Conservation (phyloP, 2,329 filamentous ascomycete genomes). For the Sclerotinia spermophila region DNA sequence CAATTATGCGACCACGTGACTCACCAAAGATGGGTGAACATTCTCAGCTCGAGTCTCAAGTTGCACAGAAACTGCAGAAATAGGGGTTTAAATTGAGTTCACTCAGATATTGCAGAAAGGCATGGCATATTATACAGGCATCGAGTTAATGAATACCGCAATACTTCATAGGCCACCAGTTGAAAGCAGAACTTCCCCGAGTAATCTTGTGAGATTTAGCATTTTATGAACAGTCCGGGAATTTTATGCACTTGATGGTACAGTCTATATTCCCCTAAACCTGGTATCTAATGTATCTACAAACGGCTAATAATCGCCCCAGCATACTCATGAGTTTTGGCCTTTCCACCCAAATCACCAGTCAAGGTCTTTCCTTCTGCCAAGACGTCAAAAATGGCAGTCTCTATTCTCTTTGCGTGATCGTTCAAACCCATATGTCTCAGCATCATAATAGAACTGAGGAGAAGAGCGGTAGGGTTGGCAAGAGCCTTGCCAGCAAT, state of each 20-base stretch:
- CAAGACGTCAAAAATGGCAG: conserved; percentile 90
- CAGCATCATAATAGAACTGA: conserved; percentile 99
- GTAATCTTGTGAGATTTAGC: conserved; percentile 28
- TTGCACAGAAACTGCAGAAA: not conserved
- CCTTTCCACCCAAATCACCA: conserved; percentile 91
- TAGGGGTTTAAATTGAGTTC: not conserved
- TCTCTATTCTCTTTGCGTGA: conserved; percentile 85
- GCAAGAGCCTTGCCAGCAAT: conserved; percentile 94
- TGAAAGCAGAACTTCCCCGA: not conserved
- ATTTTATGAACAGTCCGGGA: conserved; percentile 16
- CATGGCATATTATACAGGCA: not conserved
- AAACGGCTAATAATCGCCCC: conserved; percentile 71
- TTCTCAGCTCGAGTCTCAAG: not conserved
- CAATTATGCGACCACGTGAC: conserved; percentile 2
- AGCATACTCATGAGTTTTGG: conserved; percentile 94
- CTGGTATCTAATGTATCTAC: conserved; percentile 36
- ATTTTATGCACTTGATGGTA: conserved; percentile 27
- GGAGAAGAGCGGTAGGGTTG: conserved; percentile 93
- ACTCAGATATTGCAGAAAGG: not conserved
- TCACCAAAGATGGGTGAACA: not conserved
- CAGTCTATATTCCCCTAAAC: conserved; percentile 33
- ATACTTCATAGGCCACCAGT: not conserved
- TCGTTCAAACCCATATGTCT: conserved; percentile 91
- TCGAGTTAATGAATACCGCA: not conserved
- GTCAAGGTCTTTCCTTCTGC: conserved; percentile 96